A percentile compares a stretch with the other conserved stretches of the same genome.
Evolutionary conservation across 2,329 filamentous ascomycete species (phyloP).

Genomic region (Capronia americana): DNA sequence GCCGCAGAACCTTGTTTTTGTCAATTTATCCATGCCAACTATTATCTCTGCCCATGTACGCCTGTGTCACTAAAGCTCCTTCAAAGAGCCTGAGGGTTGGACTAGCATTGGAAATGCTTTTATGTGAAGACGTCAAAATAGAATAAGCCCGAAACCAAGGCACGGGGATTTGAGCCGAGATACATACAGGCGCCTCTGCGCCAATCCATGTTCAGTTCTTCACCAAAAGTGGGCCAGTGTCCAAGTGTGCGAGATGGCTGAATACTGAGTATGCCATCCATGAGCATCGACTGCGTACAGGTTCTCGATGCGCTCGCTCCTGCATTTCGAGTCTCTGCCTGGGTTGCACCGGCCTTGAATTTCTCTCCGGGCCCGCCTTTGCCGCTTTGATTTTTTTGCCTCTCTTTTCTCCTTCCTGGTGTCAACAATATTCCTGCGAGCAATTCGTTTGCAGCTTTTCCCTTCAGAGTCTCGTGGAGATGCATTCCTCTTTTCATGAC

Average conservation of each 20-base stretch:
- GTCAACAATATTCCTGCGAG: background rate
- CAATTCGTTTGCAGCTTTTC: background rate
- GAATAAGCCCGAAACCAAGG: constrained; percentile 1
- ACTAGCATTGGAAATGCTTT: background rate
- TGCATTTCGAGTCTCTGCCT: background rate
- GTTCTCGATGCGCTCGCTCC: background rate
- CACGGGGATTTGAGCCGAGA: background rate
- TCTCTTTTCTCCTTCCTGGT: background rate
- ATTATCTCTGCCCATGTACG: background rate
- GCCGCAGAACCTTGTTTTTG: no score
- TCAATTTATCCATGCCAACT: background rate
- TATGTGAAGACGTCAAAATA: constrained; percentile 3
- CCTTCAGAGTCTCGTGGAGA: no score
- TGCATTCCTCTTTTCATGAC: background rate
- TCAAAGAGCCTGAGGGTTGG: background rate
- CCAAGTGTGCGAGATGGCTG: background rate
- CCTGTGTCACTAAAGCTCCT: background rate
- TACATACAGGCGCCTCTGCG: background rate
- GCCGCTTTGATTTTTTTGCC: background rate
- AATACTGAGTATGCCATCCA: no score
- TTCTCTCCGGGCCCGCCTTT: background rate
- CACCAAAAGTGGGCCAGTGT: background rate
- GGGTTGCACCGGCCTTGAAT: background rate
- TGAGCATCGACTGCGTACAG: no score
- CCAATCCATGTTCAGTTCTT: background rate